Evolutionary conservation across 352 stramenopile genomes (phyloP).

Genomic region (Phytophthora ohioensis): DNA sequence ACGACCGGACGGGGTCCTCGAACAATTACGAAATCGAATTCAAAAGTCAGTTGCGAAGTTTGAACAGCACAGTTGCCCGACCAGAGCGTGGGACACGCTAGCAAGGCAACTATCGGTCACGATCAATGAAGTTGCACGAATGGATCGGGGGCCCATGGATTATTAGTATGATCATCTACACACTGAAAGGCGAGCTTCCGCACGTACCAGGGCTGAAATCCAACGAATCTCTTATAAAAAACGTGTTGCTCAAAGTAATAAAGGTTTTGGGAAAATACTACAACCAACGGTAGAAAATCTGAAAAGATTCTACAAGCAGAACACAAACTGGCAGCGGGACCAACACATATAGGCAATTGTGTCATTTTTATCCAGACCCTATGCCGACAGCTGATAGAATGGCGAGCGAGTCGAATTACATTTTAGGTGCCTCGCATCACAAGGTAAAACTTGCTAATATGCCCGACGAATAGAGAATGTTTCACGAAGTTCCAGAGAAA

Average conservation of each 20-base stretch:
- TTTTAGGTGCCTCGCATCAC: slow-evolving; percentile 4
- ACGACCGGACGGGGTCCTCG: neutral
- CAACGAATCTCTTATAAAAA: neutral
- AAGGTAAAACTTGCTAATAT: neutral
- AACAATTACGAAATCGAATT: neutral
- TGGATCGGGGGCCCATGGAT: neutral
- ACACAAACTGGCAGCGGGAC: slow-evolving; percentile 9
- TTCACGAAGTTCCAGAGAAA: slow-evolving; percentile 3
- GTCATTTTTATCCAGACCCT: neutral
- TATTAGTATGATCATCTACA: too few relatives aligned
- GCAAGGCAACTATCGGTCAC: slow-evolving; percentile 1
- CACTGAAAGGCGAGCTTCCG: too few relatives aligned
- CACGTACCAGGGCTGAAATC: neutral
- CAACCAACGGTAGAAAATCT: slow-evolving; percentile 3
- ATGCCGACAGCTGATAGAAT: slow-evolving; percentile 6
- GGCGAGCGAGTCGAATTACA: slow-evolving; percentile 9
- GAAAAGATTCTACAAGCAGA: slow-evolving; percentile 2
- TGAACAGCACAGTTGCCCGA: neutral
- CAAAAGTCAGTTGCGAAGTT: neutral
- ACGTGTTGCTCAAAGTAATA: neutral
- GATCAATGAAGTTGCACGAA: neutral
- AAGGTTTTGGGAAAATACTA: neutral
- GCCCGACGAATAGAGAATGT: neutral
- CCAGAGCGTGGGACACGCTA: slow-evolving; percentile 1
- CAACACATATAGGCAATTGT: neutral